Conservation (phyloP, 2,329 filamentous ascomycete species). For the Beauveria rudraprayagi region DNA sequence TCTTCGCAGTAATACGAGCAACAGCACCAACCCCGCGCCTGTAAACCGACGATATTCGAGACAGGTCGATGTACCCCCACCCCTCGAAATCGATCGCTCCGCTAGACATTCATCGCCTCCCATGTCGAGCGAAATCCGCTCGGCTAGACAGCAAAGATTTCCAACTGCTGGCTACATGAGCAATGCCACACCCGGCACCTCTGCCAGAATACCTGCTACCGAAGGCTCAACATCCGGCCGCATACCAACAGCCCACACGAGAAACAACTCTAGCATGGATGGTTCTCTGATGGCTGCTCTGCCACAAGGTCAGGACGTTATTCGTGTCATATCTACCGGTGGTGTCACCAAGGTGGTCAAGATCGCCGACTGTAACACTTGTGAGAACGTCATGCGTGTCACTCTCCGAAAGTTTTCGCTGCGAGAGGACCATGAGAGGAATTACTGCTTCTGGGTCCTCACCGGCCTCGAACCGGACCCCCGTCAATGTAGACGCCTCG, state of each 20-base stretch:
- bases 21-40: slow-evolving; percentile 25
- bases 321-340: slow-evolving; percentile 85
- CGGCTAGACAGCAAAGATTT: slow-evolving; percentile 47
- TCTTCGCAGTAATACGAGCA: slow-evolving; percentile 40
- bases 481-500: slow-evolving; percentile 69
- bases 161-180: slow-evolving; percentile 40
- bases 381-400: slow-evolving; percentile 85
- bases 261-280: slow-evolving; percentile 78
- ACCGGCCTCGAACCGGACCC: slow-evolving; percentile 79
- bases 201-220: slow-evolving; percentile 48
- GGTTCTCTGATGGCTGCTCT: slow-evolving; percentile 78
- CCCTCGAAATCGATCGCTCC: slow-evolving; percentile 28
- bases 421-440: slow-evolving; percentile 83
- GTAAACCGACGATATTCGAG: slow-evolving; percentile 57
- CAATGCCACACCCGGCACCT: slow-evolving; percentile 42
- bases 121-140: slow-evolving; percentile 46
- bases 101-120: slow-evolving; percentile 14
- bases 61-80: slow-evolving; percentile 43
- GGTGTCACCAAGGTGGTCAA: slow-evolving; percentile 91
- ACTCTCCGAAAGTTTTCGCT: slow-evolving; percentile 82
- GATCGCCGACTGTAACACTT: slow-evolving; percentile 82
- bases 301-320: slow-evolving; percentile 78
- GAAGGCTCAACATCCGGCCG: slow-evolving; percentile 49
- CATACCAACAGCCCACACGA: slow-evolving; percentile 56
- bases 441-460: slow-evolving; percentile 94